Evolutionary conservation across 2,329 filamentous ascomycete species (phyloP), one percentile per base, ranked within the genome.

Genomic region (Colletotrichum shisoi): DNA sequence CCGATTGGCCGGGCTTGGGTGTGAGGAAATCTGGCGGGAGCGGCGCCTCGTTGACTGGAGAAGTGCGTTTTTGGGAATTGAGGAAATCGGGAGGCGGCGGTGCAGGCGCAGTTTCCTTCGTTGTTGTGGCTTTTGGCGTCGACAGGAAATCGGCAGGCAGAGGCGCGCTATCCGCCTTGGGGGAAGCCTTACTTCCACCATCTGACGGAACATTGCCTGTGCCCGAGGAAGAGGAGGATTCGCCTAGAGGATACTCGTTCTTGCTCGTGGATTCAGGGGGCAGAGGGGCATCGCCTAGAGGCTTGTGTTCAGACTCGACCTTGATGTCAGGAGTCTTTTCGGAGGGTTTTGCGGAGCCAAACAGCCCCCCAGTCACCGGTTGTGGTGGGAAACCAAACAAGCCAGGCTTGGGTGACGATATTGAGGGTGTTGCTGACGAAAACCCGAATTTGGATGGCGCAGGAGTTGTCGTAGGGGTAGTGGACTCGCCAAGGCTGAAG

Each of bases 251-350:
- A 72, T 81, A 86, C 57, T 78, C 74, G 65, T 77, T 75, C 78
- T 83, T 86, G 79, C 84, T 87, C 61, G 80, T 86, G 64, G 83
- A 76, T 69, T 87, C 84, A 24, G 85, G 84, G 40, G 85, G 85
- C 4, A 87, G 76, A 64, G 85, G 84, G 24, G 72, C 75, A 63
- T 74, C 71, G 44, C 78, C 76, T 42, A 76, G 75, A 45, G 73
- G 68, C 69, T 81, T 83, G 54, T 76, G 73, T 67, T 79, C 77
- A 3, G 77, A 76, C 4, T 67, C 63, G 5, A 53, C 11, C 24
- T 68, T 69, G 15, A 54, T 42, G 4, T 49, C 54, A 9, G 73
- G 57, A 4, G 71, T 63, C 48, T 74, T 74, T 39, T 60, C 49
- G 19, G 46, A 15, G 21, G 66, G 46, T 15, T 52, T 67, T 17